These are phyloP conservation scores for Cryptosporidium meleagridis DNA, from an alignment of 169 alveolate genomes.

Conservation along the genomic window DNA sequence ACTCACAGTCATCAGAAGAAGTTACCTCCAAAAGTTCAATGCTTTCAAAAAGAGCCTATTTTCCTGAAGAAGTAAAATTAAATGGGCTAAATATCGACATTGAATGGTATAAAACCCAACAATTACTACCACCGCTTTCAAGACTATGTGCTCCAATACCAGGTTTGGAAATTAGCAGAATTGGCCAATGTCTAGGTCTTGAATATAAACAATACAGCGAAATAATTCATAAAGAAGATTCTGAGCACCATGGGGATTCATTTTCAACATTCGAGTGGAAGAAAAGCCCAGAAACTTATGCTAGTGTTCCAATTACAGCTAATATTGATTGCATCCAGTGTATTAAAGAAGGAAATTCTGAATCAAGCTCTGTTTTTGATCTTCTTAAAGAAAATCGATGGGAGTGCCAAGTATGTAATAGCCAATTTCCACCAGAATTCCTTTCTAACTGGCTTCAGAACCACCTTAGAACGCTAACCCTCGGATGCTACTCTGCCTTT, in stretches of 20 bases:
- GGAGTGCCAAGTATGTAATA: conserved; percentile 23
- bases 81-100: conserved; percentile 85
- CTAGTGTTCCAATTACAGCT: conserved; percentile 59
- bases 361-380: neutral
- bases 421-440: conserved; percentile 27
- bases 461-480: conserved; percentile 61
- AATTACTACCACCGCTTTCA: conserved; percentile 91
- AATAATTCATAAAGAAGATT: conserved; percentile 63
- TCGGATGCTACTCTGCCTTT: conserved; percentile 57
- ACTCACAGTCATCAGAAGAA: conserved; percentile 26
- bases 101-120: conserved; percentile 92
- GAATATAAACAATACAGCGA: conserved; percentile 49
- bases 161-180: conserved; percentile 87
- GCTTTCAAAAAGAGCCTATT: conserved; percentile 88
- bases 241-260: neutral
- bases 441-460: conserved; percentile 61
- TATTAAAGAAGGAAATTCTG: conserved; percentile 7
- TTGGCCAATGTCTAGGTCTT: conserved; percentile 69
- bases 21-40: conserved; percentile 22
- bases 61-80: conserved; percentile 88
- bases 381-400: conserved; percentile 41
- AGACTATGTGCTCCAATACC: conserved; percentile 91
- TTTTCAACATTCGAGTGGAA: conserved; percentile 62
- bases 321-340: conserved; percentile 19
- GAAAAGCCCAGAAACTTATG: conserved; percentile 38